Conservation (phyloP, 495 filamentous ascomycete species). For the Penicillium maclennaniae region DNA sequence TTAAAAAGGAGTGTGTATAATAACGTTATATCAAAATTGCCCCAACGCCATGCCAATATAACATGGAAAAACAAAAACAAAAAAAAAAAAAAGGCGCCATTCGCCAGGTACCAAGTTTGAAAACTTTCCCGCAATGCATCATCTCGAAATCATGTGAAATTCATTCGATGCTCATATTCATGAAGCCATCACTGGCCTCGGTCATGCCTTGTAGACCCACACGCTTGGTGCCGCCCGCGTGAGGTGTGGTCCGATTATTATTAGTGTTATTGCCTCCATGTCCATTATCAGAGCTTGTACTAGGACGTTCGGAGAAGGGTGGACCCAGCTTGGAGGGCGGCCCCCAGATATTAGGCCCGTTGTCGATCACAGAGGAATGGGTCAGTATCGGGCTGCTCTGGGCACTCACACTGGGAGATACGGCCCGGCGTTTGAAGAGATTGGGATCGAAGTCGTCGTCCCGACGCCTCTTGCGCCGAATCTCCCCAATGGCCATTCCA, state of each 20-base stretch:
- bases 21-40: not conserved
- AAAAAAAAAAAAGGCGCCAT: no score
- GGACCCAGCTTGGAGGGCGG: constrained; percentile 56
- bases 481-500: constrained; percentile 55
- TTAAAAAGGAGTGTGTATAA: constrained; percentile 4
- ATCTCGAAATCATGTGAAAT: not conserved
- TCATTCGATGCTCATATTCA: constrained; percentile 94
- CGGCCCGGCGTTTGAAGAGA: constrained; percentile 87
- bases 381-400: constrained; percentile 83
- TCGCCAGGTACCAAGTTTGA: no score
- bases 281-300: constrained; percentile 42
- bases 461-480: constrained; percentile 74
- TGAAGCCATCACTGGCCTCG: constrained; percentile 91
- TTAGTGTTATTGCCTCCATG: not conserved
- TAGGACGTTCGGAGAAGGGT: constrained; percentile 48
- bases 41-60: constrained; percentile 15
- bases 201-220: constrained; percentile 93
- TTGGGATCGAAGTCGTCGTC: constrained; percentile 91
- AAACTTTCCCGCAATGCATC: not conserved
- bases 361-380: constrained; percentile 72
- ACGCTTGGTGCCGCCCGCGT: constrained; percentile 53
- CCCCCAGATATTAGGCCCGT: constrained; percentile 63
- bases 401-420: constrained; percentile 87
- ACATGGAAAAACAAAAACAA: not conserved
- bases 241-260: constrained; percentile 29